A percentile compares a stretch with the other conserved stretches of the same genome.
Conservation (phyloP, 345 rosid genomes). For the Eucalyptus marginata region DNA sequence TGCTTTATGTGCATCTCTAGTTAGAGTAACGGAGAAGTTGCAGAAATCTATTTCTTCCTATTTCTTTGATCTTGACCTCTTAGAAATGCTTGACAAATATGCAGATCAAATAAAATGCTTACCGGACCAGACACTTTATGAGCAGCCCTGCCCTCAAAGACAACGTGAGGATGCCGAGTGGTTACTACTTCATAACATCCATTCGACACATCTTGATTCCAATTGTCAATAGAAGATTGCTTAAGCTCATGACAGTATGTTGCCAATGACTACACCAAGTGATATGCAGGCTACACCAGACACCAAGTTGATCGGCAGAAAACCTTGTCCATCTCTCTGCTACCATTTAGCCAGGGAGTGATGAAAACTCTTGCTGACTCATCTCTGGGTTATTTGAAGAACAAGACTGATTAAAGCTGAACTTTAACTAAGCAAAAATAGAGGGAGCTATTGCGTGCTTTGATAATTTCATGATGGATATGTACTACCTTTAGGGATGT, state of each 20-base stretch:
- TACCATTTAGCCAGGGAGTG: neutral
- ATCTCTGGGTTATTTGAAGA: neutral
- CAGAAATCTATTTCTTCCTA: no score
- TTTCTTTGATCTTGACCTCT: no score
- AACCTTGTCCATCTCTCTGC: neutral
- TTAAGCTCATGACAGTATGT: no score
- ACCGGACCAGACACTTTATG: neutral
- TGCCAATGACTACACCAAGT: neutral
- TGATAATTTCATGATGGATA: no score
- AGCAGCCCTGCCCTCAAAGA: neutral
- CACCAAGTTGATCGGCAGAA: neutral
- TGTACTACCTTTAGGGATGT: no score
- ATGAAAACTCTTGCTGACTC: neutral
- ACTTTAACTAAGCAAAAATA: neutral
- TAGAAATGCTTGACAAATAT: neutral
- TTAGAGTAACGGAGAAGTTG: no score
- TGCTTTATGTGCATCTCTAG: no score
- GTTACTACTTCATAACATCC: no score
- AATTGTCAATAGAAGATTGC: neutral
- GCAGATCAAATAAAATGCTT: neutral
- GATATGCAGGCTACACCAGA: no score
- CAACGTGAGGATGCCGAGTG: neutral
- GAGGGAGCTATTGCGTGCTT: no score
- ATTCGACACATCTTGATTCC: no score
- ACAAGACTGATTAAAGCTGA: neutral